These are phyloP conservation scores for Sanguinoderma infundibulare DNA, from an alignment of 1,284 basidiomycete species.

Conservation along the genomic window DNA sequence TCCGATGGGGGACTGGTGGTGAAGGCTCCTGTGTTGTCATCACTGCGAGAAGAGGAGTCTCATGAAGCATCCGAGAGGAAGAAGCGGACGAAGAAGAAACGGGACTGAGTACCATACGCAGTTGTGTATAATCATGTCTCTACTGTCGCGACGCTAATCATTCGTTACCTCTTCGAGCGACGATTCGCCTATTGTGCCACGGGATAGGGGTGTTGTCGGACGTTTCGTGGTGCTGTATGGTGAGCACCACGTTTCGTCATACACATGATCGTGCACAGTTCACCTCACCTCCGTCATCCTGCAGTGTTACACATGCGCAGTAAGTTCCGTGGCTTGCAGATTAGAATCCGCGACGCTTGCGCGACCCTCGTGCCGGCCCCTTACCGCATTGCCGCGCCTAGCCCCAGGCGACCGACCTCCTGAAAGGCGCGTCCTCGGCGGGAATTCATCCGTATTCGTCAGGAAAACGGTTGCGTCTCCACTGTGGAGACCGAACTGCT, in stretches of 20 bases:
- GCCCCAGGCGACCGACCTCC: too few relatives aligned
- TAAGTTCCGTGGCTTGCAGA: too few relatives aligned
- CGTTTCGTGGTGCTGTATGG: background rate
- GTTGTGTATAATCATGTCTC: conserved; percentile 7
- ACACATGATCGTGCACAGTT: background rate
- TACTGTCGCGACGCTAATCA: background rate
- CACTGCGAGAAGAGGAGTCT: background rate
- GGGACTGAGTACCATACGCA: conserved; percentile 7
- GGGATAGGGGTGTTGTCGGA: background rate
- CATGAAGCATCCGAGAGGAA: conserved; percentile 8
- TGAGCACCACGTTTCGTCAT: background rate
- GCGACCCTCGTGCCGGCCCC: too few relatives aligned
- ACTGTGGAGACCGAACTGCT: too few relatives aligned
- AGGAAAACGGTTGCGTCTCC: too few relatives aligned
- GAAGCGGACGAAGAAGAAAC: conserved; percentile 20
- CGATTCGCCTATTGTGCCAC: background rate
- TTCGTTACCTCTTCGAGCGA: background rate
- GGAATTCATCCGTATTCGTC: too few relatives aligned
- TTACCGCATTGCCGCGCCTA: too few relatives aligned
- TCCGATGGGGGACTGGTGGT: background rate
- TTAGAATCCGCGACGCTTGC: too few relatives aligned
- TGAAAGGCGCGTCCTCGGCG: too few relatives aligned
- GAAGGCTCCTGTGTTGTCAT: background rate
- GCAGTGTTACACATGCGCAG: too few relatives aligned
- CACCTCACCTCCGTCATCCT: too few relatives aligned